Conservation (phyloP, 345 rosid genomes). For the Salix viminalis region DNA sequence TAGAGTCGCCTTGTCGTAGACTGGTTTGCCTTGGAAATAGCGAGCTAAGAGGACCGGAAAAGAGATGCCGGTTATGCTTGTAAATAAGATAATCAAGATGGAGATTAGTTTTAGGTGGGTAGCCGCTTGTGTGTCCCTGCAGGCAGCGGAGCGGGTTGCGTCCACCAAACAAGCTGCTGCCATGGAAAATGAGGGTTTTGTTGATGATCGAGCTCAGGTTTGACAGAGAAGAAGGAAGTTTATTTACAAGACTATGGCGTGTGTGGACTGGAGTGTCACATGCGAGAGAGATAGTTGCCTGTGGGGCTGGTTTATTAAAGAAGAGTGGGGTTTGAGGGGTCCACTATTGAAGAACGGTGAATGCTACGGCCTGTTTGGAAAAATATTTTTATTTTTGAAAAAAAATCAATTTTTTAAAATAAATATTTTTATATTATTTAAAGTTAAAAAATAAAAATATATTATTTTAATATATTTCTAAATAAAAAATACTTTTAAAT, state of each 20-base stretch:
- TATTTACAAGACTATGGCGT: background rate
- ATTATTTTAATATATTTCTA: too few species aligned
- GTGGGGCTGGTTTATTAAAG: background rate
- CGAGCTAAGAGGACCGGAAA: constrained; percentile 68
- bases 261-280: background rate
- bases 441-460: too few species aligned
- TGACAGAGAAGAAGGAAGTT: background rate
- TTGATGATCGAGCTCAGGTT: background rate
- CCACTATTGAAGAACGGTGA: background rate
- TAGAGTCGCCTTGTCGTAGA: constrained; percentile 64
- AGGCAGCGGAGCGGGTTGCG: constrained; percentile 44
- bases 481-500: too few species aligned
- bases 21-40: constrained; percentile 69
- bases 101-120: constrained; percentile 67
- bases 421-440: too few species aligned
- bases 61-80: constrained; percentile 69
- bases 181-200: constrained; percentile 16
- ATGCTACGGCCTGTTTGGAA: background rate
- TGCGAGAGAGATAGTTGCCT: background rate
- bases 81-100: constrained; percentile 53
- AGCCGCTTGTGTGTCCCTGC: constrained; percentile 63
- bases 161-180: constrained; percentile 45
- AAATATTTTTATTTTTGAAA: too few species aligned
- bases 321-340: background rate
- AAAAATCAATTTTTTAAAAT: too few species aligned